Percentiles rank a stretch among this genome's conserved stretches.
Conservation (phyloP, 805 yeast genomes). For the Kodamaea nitidulidarum region DNA sequence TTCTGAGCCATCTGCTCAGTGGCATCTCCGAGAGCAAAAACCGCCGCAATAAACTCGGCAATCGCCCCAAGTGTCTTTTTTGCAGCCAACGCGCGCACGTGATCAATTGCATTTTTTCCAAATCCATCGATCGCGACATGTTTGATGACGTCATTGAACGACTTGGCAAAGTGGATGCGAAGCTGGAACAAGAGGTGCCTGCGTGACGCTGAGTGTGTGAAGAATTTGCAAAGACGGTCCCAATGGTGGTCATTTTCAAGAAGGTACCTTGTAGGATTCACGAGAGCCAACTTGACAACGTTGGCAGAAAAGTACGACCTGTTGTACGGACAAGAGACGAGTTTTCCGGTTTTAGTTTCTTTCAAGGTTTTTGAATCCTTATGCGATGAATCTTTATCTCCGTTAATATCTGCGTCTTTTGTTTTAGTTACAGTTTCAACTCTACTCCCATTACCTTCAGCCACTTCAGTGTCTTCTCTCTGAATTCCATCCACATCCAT, state of each 20-base stretch:
- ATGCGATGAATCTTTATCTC: background rate
- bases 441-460: background rate
- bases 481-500: constrained; percentile 1
- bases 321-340: constrained; percentile 38
- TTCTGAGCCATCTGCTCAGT: constrained; percentile 45
- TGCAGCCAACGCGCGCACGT: constrained; percentile 36
- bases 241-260: constrained; percentile 43
- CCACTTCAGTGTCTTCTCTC: constrained; percentile 1
- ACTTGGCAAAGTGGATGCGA: constrained; percentile 13
- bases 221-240: constrained; percentile 43
- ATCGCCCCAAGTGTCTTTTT: constrained; percentile 47
- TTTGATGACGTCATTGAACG: constrained; percentile 50
- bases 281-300: constrained; percentile 47
- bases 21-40: constrained; percentile 38
- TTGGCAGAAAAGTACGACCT: constrained; percentile 51
- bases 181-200: constrained; percentile 38
- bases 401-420: constrained; percentile 15
- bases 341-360: constrained; percentile 25
- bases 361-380: background rate
- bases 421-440: constrained; percentile 11
- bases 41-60: constrained; percentile 37
- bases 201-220: constrained; percentile 43
- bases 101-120: constrained; percentile 11
- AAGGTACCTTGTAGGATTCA: constrained; percentile 51
- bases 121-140: constrained; percentile 41